phyloP scores from a whole-genome alignment of 768 basidiomycete genomes.

The Trametes coccinea region DNA sequence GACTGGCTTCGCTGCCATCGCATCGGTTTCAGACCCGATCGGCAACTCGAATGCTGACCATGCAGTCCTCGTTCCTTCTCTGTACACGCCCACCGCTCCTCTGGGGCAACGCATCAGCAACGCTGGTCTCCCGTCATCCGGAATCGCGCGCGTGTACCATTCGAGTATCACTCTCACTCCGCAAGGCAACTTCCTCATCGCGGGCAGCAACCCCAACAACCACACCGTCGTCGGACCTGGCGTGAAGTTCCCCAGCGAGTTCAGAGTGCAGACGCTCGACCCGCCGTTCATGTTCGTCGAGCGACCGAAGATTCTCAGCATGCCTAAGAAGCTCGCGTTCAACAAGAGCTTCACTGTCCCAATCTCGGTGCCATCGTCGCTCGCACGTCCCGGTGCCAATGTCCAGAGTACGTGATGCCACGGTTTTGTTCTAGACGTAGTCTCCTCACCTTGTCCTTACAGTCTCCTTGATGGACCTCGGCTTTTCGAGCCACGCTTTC shows the following conservation, averaged over 20 bases:
- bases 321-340: slow-evolving; percentile 44
- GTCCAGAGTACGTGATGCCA: slow-evolving; percentile 47
- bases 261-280: slow-evolving; percentile 81
- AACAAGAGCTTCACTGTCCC: slow-evolving; percentile 49
- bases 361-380: slow-evolving; percentile 42
- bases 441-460: neutral
- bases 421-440: too few species aligned
- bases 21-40: slow-evolving; percentile 64
- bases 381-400: slow-evolving; percentile 26
- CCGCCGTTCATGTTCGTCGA: slow-evolving; percentile 76
- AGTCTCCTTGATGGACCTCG: slow-evolving; percentile 82
- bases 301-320: slow-evolving; percentile 51
- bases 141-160: slow-evolving; percentile 77
- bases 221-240: slow-evolving; percentile 56
- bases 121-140: slow-evolving; percentile 58
- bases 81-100: slow-evolving; percentile 61
- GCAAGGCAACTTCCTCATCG: slow-evolving; percentile 69
- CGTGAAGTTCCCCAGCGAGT: slow-evolving; percentile 77
- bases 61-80: slow-evolving; percentile 63
- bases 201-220: slow-evolving; percentile 82
- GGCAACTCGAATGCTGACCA: slow-evolving; percentile 79
- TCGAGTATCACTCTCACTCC: slow-evolving; percentile 80
- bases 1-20: slow-evolving; percentile 74
- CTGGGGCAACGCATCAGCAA: slow-evolving; percentile 58
- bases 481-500: slow-evolving; percentile 73